Evolutionary conservation across 768 basidiomycete genomes (phyloP), one percentile per base, ranked within the genome.

Genomic region (Tulasnella sp.): DNA sequence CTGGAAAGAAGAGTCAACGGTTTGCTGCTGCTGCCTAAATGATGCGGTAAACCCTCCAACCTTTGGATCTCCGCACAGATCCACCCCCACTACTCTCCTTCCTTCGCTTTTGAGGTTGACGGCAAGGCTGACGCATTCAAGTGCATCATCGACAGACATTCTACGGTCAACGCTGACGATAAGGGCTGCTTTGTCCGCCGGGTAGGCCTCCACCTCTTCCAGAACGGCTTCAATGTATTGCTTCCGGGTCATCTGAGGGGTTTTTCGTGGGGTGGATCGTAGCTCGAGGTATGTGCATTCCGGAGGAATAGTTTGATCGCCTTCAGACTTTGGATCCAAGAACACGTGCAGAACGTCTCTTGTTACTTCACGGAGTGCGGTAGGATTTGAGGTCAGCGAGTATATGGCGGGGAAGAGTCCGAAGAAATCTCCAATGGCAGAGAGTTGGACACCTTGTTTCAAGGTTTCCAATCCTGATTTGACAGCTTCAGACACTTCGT

Each of bases 241-340:
- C 78, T 86, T 83, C 11, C 90, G 85, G 9, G 85, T 86, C 91
- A 94, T 92, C 5, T 86, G 80, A 0, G 83, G 77, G 0, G 90
- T 92, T 82, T 82, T 84, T 67, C 90, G 87, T 0, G 93, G 94
- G 0, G 92, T 94, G 13, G 90, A 90, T n/a, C 94, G 89, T n/a
- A 95, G 87, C 82, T 95, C 94, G 44, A 96, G 86, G 82, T 94
- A 94, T 5, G 84, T 84, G 79, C 91, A 94, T 75, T 93, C 88
- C 0, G 90, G 86, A 0, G 80, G 51, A 32, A 86, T 84, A 26
- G 23, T n/a, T 46, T 42, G 37, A 23, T 76, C 73, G 6, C 55
- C 92, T 40, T 84, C 85, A 0, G 32, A 6, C 61, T 32, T 67
- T 67, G 61, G 61, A 5, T 67, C 39, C 18, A 96, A 85, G 83